phyloP scores from a whole-genome alignment of 73 alveolate genomes.

The Symbiodinium natans region DNA sequence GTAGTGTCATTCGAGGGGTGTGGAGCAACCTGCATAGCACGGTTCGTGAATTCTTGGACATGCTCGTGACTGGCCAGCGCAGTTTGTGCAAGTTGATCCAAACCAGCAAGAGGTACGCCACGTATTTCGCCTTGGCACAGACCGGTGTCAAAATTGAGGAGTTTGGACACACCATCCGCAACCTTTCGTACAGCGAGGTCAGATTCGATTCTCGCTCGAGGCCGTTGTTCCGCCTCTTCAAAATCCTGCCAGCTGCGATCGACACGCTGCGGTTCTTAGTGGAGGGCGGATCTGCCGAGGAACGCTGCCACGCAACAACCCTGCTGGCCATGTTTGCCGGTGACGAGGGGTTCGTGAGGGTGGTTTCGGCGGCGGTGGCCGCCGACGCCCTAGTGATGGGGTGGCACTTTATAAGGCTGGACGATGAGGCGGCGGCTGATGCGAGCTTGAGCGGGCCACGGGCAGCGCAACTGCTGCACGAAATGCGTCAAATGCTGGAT shows the following conservation, averaged over 20 bases:
- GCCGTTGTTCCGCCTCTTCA: background rate
- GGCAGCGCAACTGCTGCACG: background rate
- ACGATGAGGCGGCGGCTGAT: background rate
- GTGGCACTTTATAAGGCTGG: background rate
- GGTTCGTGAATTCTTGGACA: background rate
- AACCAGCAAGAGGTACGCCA: no score
- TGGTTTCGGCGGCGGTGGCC: conserved; percentile 4
- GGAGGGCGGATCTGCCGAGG: background rate
- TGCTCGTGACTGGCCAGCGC: background rate
- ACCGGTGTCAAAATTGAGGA: background rate
- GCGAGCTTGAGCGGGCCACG: background rate
- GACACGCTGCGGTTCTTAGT: background rate
- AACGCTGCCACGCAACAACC: background rate
- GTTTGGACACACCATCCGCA: background rate
- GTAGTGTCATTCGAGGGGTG: background rate
- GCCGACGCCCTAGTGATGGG: conserved; percentile 21
- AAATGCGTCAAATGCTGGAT: background rate
- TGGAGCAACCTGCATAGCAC: background rate
- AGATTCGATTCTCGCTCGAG: background rate
- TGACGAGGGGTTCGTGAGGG: background rate
- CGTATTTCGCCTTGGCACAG: background rate
- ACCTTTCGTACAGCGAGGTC: background rate
- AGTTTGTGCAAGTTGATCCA: background rate
- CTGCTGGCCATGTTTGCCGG: background rate
- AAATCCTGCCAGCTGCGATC: background rate